Base-by-base conservation (phyloP, 2,329 filamentous ascomycete genomes). In the Huntiella bhutanensis region DNA sequence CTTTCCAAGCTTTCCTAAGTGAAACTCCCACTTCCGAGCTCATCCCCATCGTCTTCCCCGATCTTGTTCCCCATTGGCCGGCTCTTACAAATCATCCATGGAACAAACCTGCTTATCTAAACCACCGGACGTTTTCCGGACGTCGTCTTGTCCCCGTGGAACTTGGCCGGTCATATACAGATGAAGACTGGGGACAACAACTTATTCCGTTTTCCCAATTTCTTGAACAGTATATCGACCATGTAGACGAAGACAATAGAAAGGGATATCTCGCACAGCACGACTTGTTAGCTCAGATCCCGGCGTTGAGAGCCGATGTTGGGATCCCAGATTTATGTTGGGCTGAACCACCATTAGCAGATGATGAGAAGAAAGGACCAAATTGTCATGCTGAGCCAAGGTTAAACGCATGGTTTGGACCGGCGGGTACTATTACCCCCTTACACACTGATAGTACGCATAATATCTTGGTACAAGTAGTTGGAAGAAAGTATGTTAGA, bases 361-460 rank as follows among this genome's bases (percentile, higher is more conserved):
- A 66, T 61, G 41, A 46, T 57, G 4, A 49, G 55, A 4, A 55
- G 59, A 35, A 52, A 64, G 52, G 64, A 46, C 59, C 62, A 2
- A 60, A 62, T 34, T 60, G 71, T 10, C 67, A 66, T 5, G 69
- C 74, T 10, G 49, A 48, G 22, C 84, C 84, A 0, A 65, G 82
- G 38, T 68, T 92, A 13, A 93, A 96, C 60, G 86, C 84, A 5
- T 98, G 91, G 91, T 80, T 96, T 52, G 91, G 91, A 0, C 91
- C 91, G 0, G 67, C 77, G 0, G 78, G 77, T 43, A 96, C 91
- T 0, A 87, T 94, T 52, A 94, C 86, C 1, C 91, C 91, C 1
- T 67, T 96, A 1, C 91, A 98, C 60, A 92, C 85, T 1, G 91
- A 96, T 56, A 84, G 82, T 1, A 92, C 95, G 59, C 84, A 95